These are phyloP conservation scores for Caloboletus inedulis DNA, from an alignment of 1,284 basidiomycete genomes.

Conservation along the genomic window DNA sequence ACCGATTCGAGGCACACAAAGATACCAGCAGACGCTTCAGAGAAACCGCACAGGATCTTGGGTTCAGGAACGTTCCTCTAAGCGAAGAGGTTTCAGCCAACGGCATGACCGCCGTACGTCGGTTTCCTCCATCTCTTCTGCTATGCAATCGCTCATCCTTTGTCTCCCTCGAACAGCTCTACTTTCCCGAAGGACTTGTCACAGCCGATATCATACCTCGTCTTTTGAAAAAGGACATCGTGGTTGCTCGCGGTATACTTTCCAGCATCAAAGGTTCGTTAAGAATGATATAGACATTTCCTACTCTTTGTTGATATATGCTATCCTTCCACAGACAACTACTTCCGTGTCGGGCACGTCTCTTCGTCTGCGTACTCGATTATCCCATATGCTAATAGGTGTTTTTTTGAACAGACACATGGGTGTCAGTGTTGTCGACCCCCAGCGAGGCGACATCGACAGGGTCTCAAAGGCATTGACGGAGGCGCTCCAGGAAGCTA, in stretches of 20 bases:
- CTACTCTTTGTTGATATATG: constrained; percentile 5
- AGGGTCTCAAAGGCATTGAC: constrained; percentile 68
- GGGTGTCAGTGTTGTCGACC: constrained; percentile 80
- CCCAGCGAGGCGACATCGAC: constrained; percentile 72
- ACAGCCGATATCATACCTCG: constrained; percentile 75
- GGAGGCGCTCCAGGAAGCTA: constrained; percentile 56
- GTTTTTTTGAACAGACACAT: constrained; percentile 62
- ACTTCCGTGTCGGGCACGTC: constrained; percentile 75
- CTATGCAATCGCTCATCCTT: neutral
- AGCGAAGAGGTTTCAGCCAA: constrained; percentile 73
- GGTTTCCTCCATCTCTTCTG: constrained; percentile 1
- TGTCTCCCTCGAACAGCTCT: constrained; percentile 43
- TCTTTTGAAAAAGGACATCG: constrained; percentile 66
- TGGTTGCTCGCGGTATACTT: constrained; percentile 90
- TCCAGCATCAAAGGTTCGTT: constrained; percentile 78
- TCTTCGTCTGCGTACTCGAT: constrained; percentile 17
- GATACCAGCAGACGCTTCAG: constrained; percentile 76
- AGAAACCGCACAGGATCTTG: constrained; percentile 64
- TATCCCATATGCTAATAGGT: constrained; percentile 4
- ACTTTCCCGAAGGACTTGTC: constrained; percentile 74
- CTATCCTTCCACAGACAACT: constrained; percentile 51
- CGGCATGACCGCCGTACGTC: constrained; percentile 83
- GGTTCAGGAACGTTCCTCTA: constrained; percentile 71
- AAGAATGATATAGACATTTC: constrained; percentile 24
- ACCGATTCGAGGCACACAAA: constrained; percentile 79